phyloP scores from a whole-genome alignment of 495 filamentous ascomycete genomes.

The Astrothelium macrocarpum region DNA sequence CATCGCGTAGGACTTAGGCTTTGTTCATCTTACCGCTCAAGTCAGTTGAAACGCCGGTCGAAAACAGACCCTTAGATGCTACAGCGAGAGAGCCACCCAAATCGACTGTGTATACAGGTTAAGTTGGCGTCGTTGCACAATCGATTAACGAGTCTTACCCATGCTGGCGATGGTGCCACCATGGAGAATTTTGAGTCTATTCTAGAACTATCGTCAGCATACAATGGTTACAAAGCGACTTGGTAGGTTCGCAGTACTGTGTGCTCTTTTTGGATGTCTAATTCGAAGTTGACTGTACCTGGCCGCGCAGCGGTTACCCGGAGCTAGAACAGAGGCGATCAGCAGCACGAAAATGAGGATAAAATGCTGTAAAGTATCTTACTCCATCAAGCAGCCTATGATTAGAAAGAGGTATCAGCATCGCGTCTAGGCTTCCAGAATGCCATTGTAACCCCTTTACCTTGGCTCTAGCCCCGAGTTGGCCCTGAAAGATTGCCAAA shows the following conservation, averaged over 20 bases:
- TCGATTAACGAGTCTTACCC: constrained; percentile 37
- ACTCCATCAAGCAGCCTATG: constrained; percentile 32
- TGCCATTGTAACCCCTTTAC: constrained; percentile 36
- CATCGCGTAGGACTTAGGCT: background rate
- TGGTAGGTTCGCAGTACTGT: constrained; percentile 45
- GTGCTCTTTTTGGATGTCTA: constrained; percentile 78
- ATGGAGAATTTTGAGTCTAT: constrained; percentile 81
- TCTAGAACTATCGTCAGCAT: constrained; percentile 40
- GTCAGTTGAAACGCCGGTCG: constrained; percentile 90
- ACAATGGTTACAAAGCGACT: background rate
- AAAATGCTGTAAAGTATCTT: constrained; percentile 1
- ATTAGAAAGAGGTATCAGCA: background rate
- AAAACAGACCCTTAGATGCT: constrained; percentile 75
- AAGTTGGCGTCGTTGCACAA: background rate
- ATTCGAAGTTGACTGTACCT: constrained; percentile 76
- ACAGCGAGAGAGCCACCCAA: constrained; percentile 89
- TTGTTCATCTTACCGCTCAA: constrained; percentile 54
- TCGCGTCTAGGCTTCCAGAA: background rate
- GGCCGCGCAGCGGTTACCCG: constrained; percentile 65
- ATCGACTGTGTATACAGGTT: constrained; percentile 49
- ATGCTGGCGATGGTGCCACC: constrained; percentile 93
- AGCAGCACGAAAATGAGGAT: background rate
- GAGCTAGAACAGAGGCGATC: constrained; percentile 42
- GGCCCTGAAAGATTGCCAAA: constrained; percentile 71
- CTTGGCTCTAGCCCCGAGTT: constrained; percentile 81